A percentile compares a stretch with the other conserved stretches of the same genome.
These are phyloP conservation scores for Clavariopsis aquatica DNA, from an alignment of 495 filamentous ascomycete genomes.

Conservation along the genomic window DNA sequence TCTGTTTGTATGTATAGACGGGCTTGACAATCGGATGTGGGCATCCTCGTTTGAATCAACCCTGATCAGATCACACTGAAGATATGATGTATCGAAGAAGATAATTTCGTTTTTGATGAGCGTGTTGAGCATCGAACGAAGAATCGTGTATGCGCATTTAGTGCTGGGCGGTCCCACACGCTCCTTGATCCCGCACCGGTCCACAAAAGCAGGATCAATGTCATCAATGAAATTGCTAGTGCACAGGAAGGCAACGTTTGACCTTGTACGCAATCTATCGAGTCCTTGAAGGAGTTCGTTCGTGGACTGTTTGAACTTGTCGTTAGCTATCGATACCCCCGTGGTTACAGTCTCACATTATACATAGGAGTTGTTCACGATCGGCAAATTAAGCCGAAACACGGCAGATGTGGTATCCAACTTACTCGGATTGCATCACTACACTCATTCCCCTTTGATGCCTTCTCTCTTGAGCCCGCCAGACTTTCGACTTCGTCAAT, in stretches of 20 bases:
- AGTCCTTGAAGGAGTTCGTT: conserved; percentile 49
- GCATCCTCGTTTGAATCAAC: too few relatives aligned
- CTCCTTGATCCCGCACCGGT: conserved; percentile 57
- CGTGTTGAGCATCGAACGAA: conserved; percentile 53
- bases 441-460: conserved; percentile 51
- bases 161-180: conserved; percentile 47
- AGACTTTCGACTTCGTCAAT: conserved; percentile 62
- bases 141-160: conserved; percentile 52
- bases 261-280: conserved; percentile 40
- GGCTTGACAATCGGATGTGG: not conserved
- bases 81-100: not conserved
- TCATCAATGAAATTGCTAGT: conserved; percentile 54
- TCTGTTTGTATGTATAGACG: not conserved
- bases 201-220: conserved; percentile 57
- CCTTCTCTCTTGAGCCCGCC: conserved; percentile 49
- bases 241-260: conserved; percentile 55
- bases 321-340: not conserved
- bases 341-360: too few relatives aligned
- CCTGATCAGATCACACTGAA: too few relatives aligned
- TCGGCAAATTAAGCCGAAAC: too few relatives aligned
- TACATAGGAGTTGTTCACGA: too few relatives aligned
- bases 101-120: conserved; percentile 49
- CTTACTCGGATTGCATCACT: conserved; percentile 52
- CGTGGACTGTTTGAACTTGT: conserved; percentile 42
- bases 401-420: too few relatives aligned